Conservation (phyloP, 1,139 yeast species). For the Protomyces pachydermus region DNA sequence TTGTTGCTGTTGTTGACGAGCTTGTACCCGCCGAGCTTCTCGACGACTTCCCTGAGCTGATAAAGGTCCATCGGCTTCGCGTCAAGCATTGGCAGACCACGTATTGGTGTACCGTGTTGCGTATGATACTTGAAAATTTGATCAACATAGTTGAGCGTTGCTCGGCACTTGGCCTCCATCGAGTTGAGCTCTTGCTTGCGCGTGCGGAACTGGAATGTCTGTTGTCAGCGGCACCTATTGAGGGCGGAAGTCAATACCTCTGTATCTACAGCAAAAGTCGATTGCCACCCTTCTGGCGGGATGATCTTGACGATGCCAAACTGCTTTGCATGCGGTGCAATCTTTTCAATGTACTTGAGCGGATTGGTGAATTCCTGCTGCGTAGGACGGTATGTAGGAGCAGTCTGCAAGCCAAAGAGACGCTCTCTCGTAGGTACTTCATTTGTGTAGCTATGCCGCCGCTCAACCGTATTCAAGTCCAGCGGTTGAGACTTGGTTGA, state of each 20-base stretch:
- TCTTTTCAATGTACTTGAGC: slow-evolving; percentile 36
- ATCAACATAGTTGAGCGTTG: slow-evolving; percentile 40
- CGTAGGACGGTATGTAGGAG: slow-evolving; percentile 50
- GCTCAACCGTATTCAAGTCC: slow-evolving; percentile 17
- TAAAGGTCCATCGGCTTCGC: slow-evolving; percentile 42
- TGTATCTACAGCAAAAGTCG: slow-evolving; percentile 46
- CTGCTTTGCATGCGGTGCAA: slow-evolving; percentile 44
- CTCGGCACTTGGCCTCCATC: slow-evolving; percentile 42
- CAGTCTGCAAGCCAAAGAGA: slow-evolving; percentile 39
- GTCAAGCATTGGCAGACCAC: slow-evolving; percentile 40
- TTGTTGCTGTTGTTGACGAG: slow-evolving; percentile 32
- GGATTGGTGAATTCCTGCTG: slow-evolving; percentile 50
- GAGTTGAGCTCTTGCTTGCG: slow-evolving; percentile 51
- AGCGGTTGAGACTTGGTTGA: slow-evolving; percentile 10
- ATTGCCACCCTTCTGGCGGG: slow-evolving; percentile 48
- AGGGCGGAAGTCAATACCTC: slow-evolving; percentile 39
- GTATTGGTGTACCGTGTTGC: slow-evolving; percentile 35
- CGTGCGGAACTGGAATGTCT: slow-evolving; percentile 48
- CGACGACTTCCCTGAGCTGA: slow-evolving; percentile 40
- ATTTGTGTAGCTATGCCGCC: slow-evolving; percentile 5
- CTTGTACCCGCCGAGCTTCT: slow-evolving; percentile 41
- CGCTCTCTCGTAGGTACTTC: neutral
- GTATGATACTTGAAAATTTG: slow-evolving; percentile 39
- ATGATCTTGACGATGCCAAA: slow-evolving; percentile 71
- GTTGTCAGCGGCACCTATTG: neutral